Conservation (phyloP, 768 basidiomycete species). For the Termitomyces eurrhizus region DNA sequence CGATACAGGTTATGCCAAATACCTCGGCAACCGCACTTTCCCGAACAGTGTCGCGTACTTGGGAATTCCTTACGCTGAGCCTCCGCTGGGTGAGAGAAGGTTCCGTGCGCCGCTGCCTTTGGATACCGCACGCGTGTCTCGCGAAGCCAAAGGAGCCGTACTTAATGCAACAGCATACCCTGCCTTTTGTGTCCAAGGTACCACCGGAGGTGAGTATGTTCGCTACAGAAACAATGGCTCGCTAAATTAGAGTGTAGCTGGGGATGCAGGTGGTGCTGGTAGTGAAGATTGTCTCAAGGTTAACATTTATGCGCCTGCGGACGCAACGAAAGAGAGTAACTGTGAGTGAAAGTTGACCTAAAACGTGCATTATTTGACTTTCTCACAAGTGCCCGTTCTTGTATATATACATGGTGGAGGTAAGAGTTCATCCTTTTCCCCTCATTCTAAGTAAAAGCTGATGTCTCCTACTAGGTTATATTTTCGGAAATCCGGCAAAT, state of each 20-base stretch:
- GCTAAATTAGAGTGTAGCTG: constrained; percentile 26
- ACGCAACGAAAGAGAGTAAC: constrained; percentile 41
- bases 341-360: constrained; percentile 28
- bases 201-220: constrained; percentile 36
- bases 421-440: constrained; percentile 7
- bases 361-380: background rate
- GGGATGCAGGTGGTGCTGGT: constrained; percentile 60
- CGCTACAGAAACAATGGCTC: background rate
- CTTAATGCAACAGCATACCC: constrained; percentile 54
- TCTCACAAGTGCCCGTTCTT: constrained; percentile 36
- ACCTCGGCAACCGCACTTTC: constrained; percentile 48
- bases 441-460: background rate
- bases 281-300: constrained; percentile 66
- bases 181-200: constrained; percentile 57
- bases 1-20: constrained; percentile 56
- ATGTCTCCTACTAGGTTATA: constrained; percentile 35
- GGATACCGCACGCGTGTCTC: constrained; percentile 39
- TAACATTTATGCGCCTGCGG: constrained; percentile 58
- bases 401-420: constrained; percentile 51
- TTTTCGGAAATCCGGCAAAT: constrained; percentile 56
- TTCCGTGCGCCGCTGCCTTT: constrained; percentile 52
- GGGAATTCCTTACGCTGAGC: constrained; percentile 57
- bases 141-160: constrained; percentile 30
- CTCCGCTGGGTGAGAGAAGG: constrained; percentile 47
- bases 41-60: constrained; percentile 55